Base-by-base conservation (phyloP, 2,329 filamentous ascomycete genomes). In the Diplodia mutila region DNA sequence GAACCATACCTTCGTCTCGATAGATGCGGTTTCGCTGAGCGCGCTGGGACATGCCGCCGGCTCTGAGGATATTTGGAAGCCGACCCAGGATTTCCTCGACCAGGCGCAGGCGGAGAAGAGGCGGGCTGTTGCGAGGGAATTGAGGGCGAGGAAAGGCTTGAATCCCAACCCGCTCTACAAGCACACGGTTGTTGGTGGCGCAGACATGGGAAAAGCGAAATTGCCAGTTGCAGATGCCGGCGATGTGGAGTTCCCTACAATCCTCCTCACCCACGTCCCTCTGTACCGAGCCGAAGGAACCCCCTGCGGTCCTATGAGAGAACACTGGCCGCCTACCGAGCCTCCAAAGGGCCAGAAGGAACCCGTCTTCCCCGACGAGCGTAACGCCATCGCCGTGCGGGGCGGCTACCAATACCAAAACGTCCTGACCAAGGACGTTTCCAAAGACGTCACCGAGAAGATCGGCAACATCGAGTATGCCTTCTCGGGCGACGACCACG, bases 351-450 rank as follows among this genome's bases (percentile, higher is more conserved):
- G 88, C 7, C 85, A 90, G 72, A 71, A 81, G 77, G 0, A 77
- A 79, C 66, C 87, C 81, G 73, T 83, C 21, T 80, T 84, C 69
- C 77, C 81, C 2, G 92, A 96, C 73, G 84, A 91, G 55, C 85
- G 87, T 67, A 96, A 95, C 71, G 89, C 94, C 27, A 91, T 99
- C 68, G 85, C 86, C 2, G 88, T 99, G 18, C 82, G 87, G 11
- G 85, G 84, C 18, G 95, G 95, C 16, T 97, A 97, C 75, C 95
- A 99, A 77, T 99, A 99, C 75, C 94, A 98, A 77, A 99, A 97
- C 73, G 94, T 97, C 2, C 86, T 99, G 29, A 91, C 86, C 61
- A 87, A 90, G 61, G 85, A 87, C 2, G 88, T 97, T 71, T 95
- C 94, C 0, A 85, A 88, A 54, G 88, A 89, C 63, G 83, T 99